Evolutionary conservation across 352 stramenopile species (phyloP), one percentile per base, ranked within the genome.

Genomic region (Pythium insidiosum): DNA sequence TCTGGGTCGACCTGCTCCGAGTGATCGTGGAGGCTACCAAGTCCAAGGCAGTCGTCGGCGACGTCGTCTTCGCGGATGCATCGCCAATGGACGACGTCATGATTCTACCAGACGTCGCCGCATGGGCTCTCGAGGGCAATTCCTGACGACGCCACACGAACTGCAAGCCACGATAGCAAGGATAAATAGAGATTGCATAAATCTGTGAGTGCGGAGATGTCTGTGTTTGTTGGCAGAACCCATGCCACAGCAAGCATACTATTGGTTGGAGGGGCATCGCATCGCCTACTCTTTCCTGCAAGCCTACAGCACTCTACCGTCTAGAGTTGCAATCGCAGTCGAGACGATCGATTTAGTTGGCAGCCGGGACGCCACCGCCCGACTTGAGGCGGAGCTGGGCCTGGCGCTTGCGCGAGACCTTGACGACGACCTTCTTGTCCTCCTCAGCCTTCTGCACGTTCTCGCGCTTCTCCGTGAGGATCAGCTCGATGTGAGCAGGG

Each of bases 401-500:
- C 66, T 90, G 77, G 64, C 82, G 82, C 71, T 94, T 94, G 76
- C 82, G 82, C 36, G 78, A 77, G 50, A 94, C 68, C 73, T 90
- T 90, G n/a, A n/a, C n/a, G n/a, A n/a, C n/a, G 58, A 66, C 55
- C 41, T 68, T 65, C 73, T 92, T 88, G 43, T 96, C 91, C 63
- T 97, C 87, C 38, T 88, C 83, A 44, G 77, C 86, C 77, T 97
- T 95, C 58, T 73, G 80, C 56, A 98, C 92, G 59, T 95, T 91
- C 50, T 96, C 86, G 46, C 72, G 63, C 73, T 97, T 97, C 76
- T 99, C 95, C 43, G 88, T 96, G 43, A 99, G 77, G 72, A 99
- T 98, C 19, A 99, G 80, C 89, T 99, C 97, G 70, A 99, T 97
- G 84, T 99, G 97, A 33, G 95, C 95, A 45, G 97, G 97, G 78